Percentiles rank a stretch among this genome's conserved stretches.
Conservation (phyloP, 805 yeast genomes). For the Isabelozyma rhagii region DNA sequence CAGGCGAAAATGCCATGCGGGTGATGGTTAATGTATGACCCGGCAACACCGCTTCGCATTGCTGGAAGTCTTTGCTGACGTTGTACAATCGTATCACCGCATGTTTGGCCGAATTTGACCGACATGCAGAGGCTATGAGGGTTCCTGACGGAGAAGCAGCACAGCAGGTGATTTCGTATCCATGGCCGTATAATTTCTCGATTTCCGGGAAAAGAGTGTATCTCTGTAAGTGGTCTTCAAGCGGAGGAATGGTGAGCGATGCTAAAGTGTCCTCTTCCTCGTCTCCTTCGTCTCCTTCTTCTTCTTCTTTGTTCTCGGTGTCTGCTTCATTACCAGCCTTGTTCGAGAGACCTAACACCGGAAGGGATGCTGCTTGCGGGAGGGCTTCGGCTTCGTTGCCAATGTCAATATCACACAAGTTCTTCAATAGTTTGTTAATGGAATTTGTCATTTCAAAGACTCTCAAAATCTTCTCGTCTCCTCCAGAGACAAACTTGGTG, state of each 20-base stretch:
- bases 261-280: slow-evolving; percentile 44
- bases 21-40: slow-evolving; percentile 88
- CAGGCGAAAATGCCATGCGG: slow-evolving; percentile 70
- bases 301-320: slow-evolving; percentile 34
- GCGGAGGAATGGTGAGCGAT: slow-evolving; percentile 59
- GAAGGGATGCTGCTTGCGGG: slow-evolving; percentile 86
- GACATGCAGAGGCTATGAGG: slow-evolving; percentile 85
- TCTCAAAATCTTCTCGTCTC: slow-evolving; percentile 90
- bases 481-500: slow-evolving; percentile 81
- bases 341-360: slow-evolving; percentile 90
- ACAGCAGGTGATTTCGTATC: slow-evolving; percentile 84
- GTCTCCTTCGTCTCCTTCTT: slow-evolving; percentile 35
- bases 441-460: slow-evolving; percentile 86
- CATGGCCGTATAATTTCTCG: slow-evolving; percentile 95
- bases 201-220: slow-evolving; percentile 93
- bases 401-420: slow-evolving; percentile 45
- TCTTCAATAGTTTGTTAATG: slow-evolving; percentile 59
- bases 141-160: slow-evolving; percentile 64
- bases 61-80: slow-evolving; percentile 53
- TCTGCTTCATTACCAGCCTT: slow-evolving; percentile 64
- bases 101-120: slow-evolving; percentile 78
- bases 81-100: slow-evolving; percentile 81
- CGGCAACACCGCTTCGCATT: slow-evolving; percentile 40
- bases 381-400: slow-evolving; percentile 28
- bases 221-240: slow-evolving; percentile 88